Conservation (phyloP, 208 protist genomes). For the Trypanosoma boissoni region DNA sequence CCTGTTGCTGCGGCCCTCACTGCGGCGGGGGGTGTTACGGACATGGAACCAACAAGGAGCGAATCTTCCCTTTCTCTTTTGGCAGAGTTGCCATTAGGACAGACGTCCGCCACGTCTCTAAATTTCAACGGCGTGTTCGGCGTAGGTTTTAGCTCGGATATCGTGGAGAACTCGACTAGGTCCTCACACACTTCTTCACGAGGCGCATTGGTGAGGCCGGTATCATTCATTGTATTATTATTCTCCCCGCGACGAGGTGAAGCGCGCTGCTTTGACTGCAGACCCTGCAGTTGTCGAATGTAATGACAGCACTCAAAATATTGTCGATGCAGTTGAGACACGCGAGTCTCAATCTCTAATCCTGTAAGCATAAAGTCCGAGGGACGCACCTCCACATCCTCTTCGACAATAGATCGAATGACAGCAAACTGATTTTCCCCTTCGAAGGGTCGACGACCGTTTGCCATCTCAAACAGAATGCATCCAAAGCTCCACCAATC, state of each 20-base stretch:
- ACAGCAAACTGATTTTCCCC: constrained; percentile 56
- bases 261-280: too few relatives aligned
- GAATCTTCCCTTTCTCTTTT: too few relatives aligned
- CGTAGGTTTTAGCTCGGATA: too few relatives aligned
- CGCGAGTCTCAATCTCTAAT: constrained; percentile 67
- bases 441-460: constrained; percentile 83
- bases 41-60: too few relatives aligned
- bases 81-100: too few relatives aligned
- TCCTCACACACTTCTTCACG: neutral
- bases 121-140: too few relatives aligned
- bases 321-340: constrained; percentile 61
- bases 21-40: too few relatives aligned
- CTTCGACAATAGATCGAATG: constrained; percentile 73
- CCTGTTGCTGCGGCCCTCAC: too few relatives aligned
- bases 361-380: constrained; percentile 68
- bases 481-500: constrained; percentile 97
- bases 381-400: constrained; percentile 48
- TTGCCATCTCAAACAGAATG: constrained; percentile 94
- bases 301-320: constrained; percentile 27
- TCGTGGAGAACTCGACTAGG: neutral
- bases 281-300: neutral
- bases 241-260: too few relatives aligned
- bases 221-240: too few relatives aligned
- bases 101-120: too few relatives aligned
- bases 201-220: too few relatives aligned